phyloP scores from a whole-genome alignment of 768 basidiomycete genomes.

The Mrakia blollopis region DNA sequence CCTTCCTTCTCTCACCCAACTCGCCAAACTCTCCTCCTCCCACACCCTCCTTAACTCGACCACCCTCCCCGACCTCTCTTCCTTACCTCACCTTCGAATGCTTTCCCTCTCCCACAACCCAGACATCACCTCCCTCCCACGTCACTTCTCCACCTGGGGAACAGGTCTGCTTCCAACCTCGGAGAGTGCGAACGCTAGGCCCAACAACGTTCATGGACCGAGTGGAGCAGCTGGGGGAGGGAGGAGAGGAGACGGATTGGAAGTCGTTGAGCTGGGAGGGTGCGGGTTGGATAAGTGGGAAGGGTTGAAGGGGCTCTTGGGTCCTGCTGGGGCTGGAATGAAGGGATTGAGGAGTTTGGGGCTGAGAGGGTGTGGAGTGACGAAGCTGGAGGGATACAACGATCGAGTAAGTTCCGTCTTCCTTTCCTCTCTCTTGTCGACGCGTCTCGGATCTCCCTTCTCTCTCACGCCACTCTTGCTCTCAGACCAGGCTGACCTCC shows the following conservation, averaged over 20 bases:
- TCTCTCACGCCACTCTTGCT: too few species aligned
- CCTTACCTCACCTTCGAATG: conserved; percentile 25
- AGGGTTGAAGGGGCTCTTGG: conserved; percentile 7
- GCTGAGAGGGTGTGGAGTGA: conserved; percentile 25
- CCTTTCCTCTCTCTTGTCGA: not conserved
- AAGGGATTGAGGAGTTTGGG: conserved; percentile 30
- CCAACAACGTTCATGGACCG: conserved; percentile 1
- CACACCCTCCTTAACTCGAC: conserved; percentile 6
- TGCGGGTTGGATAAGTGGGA: conserved; percentile 25
- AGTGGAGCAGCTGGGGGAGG: conserved; percentile 15
- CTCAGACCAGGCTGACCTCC: not conserved
- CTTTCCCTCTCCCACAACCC: conserved; percentile 31
- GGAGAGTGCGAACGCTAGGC: not conserved
- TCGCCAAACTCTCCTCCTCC: conserved; percentile 31
- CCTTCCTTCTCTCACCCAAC: conserved; percentile 9
- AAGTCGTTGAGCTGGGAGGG: conserved; percentile 30
- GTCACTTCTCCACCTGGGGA: conserved; percentile 29
- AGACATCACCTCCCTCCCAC: conserved; percentile 9
- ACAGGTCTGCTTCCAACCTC: conserved; percentile 21
- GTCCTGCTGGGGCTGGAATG: conserved; percentile 10
- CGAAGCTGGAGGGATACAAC: conserved; percentile 22
- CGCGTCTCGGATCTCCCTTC: not conserved
- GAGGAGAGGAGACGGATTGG: conserved; percentile 28
- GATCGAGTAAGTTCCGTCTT: conserved; percentile 13
- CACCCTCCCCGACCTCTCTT: conserved; percentile 21